A percentile compares a stretch with the other conserved stretches of the same genome.
Evolutionary conservation across 805 yeast genomes (phyloP).

Genomic region (Suhomyces kilbournensis): DNA sequence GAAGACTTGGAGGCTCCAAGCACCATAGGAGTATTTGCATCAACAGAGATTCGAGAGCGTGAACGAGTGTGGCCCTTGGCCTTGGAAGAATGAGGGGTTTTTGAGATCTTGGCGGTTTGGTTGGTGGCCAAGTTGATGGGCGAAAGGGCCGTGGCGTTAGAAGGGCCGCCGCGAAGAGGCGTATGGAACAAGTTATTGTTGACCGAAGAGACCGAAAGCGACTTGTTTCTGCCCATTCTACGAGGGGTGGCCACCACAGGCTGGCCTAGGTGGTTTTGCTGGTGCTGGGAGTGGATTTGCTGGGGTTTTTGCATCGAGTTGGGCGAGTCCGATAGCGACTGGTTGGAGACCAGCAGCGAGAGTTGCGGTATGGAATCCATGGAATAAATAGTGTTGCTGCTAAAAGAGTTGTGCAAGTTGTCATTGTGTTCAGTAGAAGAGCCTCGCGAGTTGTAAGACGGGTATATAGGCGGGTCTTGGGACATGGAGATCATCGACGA

Average conservation of each 20-base stretch:
- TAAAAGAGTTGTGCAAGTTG: constrained; percentile 13
- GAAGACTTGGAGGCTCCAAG: constrained; percentile 4
- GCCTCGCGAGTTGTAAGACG: background rate
- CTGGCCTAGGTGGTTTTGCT: constrained; percentile 6
- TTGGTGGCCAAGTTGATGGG: constrained; percentile 19
- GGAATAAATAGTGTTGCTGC: constrained; percentile 24
- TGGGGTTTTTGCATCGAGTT: constrained; percentile 15
- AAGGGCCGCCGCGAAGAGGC: constrained; percentile 26
- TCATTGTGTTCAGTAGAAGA: background rate
- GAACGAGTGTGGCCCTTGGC: constrained; percentile 38
- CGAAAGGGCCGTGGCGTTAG: constrained; percentile 14
- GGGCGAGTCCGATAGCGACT: constrained; percentile 33
- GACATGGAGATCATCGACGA: constrained; percentile 23
- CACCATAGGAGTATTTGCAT: constrained; percentile 18
- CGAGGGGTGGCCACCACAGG: constrained; percentile 31
- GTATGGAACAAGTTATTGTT: constrained; percentile 25
- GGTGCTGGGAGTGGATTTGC: background rate
- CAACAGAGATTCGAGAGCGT: constrained; percentile 38
- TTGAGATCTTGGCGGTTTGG: constrained; percentile 25
- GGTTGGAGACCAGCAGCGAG: constrained; percentile 34
- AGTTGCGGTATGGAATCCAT: constrained; percentile 37
- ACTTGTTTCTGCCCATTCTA: constrained; percentile 29
- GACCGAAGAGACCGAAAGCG: constrained; percentile 31
- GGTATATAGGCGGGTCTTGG: constrained; percentile 18
- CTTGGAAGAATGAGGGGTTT: constrained; percentile 33